Evolutionary conservation across 176 grass and related monocot genomes (phyloP).

Genomic region (Carex scoparia): DNA sequence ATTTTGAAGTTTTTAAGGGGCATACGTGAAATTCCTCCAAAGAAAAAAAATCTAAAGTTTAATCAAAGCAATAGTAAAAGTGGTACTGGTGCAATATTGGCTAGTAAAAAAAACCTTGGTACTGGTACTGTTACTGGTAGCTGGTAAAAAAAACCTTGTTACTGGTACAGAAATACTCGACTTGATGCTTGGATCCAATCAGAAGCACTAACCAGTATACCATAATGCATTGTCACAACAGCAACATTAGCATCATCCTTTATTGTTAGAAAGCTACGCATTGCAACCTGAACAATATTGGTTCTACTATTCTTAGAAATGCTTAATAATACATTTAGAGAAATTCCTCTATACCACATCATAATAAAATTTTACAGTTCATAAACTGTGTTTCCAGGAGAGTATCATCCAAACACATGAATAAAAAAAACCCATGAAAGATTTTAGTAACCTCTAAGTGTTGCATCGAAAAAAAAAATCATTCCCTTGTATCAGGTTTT

Average conservation of each 20-base stretch:
- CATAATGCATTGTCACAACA: conserved; percentile 93
- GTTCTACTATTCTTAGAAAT: background rate
- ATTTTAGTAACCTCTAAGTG: background rate
- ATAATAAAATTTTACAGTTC: background rate
- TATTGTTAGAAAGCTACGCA: conserved; percentile 90
- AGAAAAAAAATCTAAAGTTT: no score
- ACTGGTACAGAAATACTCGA: background rate
- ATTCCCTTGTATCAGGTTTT: no score
- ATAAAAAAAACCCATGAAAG: background rate
- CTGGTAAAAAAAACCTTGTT: no score
- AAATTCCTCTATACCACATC: background rate
- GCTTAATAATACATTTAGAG: background rate
- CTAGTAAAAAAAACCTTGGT: background rate
- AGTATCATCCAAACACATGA: background rate
- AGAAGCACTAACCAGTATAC: conserved; percentile 72
- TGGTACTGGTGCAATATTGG: background rate
- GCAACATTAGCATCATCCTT: conserved; percentile 97
- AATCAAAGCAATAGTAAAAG: background rate
- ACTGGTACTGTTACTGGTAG: no score
- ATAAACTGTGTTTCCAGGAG: background rate
- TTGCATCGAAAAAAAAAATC: no score
- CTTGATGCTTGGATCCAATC: background rate
- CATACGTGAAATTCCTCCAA: no score
- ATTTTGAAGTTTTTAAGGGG: no score
- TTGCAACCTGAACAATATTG: conserved; percentile 63